Percentiles rank a stretch among this genome's conserved stretches.
Evolutionary conservation across 2,329 filamentous ascomycete species (phyloP).

Genomic region (Colletotrichum trifolii): DNA sequence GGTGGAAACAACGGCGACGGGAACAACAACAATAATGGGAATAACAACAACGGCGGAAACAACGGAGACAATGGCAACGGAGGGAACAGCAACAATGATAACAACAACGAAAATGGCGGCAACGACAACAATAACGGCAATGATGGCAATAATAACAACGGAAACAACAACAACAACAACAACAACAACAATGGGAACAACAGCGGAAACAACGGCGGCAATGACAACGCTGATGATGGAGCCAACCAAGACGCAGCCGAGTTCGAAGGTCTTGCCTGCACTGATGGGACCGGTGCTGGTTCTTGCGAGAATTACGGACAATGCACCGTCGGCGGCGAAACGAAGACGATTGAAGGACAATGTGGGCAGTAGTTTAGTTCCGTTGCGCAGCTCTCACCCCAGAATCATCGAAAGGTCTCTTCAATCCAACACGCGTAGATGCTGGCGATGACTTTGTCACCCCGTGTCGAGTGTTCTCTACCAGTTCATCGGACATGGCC

Average conservation of each 20-base stretch:
- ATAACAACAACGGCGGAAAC: neutral
- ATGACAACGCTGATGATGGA: neutral
- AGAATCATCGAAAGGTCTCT: neutral
- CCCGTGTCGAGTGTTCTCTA: too few species aligned
- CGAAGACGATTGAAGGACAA: slow-evolving; percentile 21
- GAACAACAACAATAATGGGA: neutral
- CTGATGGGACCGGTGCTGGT: slow-evolving; percentile 25
- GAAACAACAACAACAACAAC: neutral
- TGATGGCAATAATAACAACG: neutral
- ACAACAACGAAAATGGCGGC: neutral
- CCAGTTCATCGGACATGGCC: too few species aligned
- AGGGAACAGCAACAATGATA: neutral
- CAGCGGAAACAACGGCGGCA: neutral
- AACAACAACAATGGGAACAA: neutral
- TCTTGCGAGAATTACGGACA: slow-evolving; percentile 26
- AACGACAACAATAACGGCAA: neutral
- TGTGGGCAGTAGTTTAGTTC: slow-evolving; percentile 18
- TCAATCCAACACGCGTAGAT: too few species aligned
- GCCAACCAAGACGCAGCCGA: slow-evolving; percentile 21
- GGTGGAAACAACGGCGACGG: neutral
- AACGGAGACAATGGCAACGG: neutral
- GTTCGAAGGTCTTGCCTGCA: slow-evolving; percentile 27
- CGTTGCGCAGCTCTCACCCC: too few species aligned
- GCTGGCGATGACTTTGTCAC: too few species aligned
- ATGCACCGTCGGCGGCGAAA: slow-evolving; percentile 23